Evolutionary conservation across 495 filamentous ascomycete genomes (phyloP).

Genomic region (Elasticomyces elasticus): DNA sequence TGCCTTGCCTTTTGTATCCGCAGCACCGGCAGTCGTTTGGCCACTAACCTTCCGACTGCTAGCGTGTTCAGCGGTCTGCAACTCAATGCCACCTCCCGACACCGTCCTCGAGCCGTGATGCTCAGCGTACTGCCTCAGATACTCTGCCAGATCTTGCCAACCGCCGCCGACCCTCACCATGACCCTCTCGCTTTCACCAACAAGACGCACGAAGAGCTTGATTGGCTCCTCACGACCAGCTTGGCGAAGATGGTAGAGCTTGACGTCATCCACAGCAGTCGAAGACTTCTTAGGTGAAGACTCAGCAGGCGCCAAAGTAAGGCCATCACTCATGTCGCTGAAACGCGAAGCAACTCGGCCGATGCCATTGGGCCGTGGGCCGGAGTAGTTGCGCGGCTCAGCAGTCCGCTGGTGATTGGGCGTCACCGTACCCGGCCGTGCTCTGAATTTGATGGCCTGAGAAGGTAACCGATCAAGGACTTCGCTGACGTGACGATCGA

Average conservation of each 20-base stretch:
- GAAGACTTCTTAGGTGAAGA: slow-evolving; percentile 10
- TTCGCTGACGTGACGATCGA: slow-evolving; percentile 77
- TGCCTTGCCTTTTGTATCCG: neutral
- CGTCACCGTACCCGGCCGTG: slow-evolving; percentile 37
- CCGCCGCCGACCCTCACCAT: slow-evolving; percentile 97
- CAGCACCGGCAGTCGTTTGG: neutral
- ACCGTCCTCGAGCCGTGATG: slow-evolving; percentile 66
- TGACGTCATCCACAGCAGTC: slow-evolving; percentile 53
- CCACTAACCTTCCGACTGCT: slow-evolving; percentile 10
- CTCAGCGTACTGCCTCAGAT: slow-evolving; percentile 81
- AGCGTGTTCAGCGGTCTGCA: slow-evolving; percentile 37
- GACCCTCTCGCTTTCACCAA: slow-evolving; percentile 87
- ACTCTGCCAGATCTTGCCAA: slow-evolving; percentile 91
- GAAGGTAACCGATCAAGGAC: slow-evolving; percentile 68
- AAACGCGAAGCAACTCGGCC: neutral
- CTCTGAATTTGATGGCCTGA: slow-evolving; percentile 64
- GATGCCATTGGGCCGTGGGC: neutral
- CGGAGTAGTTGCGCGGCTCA: slow-evolving; percentile 9
- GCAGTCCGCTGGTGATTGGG: neutral
- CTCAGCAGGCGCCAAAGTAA: slow-evolving; percentile 23
- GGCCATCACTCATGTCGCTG: neutral
- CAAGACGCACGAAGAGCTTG: slow-evolving; percentile 83
- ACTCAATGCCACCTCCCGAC: slow-evolving; percentile 43
- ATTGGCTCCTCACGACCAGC: slow-evolving; percentile 72
- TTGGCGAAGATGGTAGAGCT: slow-evolving; percentile 86